Base-by-base conservation (phyloP, 106 monocot species). In the Agapanthus africanus region DNA sequence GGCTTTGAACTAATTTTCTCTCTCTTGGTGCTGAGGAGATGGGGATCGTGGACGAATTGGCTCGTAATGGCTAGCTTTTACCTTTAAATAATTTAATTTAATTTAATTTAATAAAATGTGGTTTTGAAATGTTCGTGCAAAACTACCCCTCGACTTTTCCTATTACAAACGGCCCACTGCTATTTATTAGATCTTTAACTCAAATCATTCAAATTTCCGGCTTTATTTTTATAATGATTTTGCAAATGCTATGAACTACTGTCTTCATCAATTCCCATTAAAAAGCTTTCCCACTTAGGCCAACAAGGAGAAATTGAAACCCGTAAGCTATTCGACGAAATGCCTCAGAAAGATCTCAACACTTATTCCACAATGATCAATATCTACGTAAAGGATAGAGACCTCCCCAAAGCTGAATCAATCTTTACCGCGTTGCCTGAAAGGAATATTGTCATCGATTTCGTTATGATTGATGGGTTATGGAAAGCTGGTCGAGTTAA, bases 401-500 rank as follows among this genome's bases (percentile, higher is more conserved):
- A 76, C 16, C 40, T 84, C 39, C 59, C 57, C 4, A 62, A 42
- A 11, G 84, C 79, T 4, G 73, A 79, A 30, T 32, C 23, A 2
- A 61, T 79, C 14, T 84, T 76, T 23, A 38, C 4, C 31, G 57
- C 18, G 15, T 37, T 76, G 21, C 79, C 79, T 3, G 41, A 37
- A 11, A 54, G 69, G 31, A 84, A 79, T 47, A 66, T 84, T 13
- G 76, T 84, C 1, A 42, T 68, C 5, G 79, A 70, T 0, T 84
- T 79, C 0, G 76, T 70, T 8, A 79, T 84, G 79, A 34, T 84
- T 42, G 40, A 84, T 52, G 84, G 76, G 32, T 69, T 79, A 22
- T 62, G 47, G 7, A 84, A 73, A 13, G 76, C 73, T 0, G 84
- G 79, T 4, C 21, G 60, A 28, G 50, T 79, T 5, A 65, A 42